These are phyloP conservation scores for Plantago major DNA, from an alignment of 257 asterid genomes.

Conservation along the genomic window DNA sequence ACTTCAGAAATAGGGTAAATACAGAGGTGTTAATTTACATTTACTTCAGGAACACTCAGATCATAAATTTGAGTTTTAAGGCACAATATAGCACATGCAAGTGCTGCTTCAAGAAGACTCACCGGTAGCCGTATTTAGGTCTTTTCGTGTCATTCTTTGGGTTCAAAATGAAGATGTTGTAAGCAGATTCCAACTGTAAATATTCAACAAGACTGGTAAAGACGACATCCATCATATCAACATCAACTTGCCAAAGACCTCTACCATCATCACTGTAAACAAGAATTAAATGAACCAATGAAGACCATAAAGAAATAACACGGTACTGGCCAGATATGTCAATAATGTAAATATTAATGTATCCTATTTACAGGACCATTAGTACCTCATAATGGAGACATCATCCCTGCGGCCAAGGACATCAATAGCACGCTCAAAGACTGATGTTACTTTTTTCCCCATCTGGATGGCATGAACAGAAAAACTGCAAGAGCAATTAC, in stretches of 20 bases:
- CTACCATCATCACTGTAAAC: slow-evolving; percentile 49
- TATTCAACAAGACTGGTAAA: slow-evolving; percentile 89
- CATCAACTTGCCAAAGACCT: slow-evolving; percentile 91
- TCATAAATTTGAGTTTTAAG: neutral
- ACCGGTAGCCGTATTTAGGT: slow-evolving; percentile 91
- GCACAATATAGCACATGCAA: slow-evolving; percentile 11
- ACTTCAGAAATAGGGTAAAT: too few relatives aligned
- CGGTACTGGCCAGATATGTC: slow-evolving; percentile 16
- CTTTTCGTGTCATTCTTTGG: slow-evolving; percentile 68
- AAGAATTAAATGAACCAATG: slow-evolving; percentile 18
- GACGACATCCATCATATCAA: slow-evolving; percentile 79
- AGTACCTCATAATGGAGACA: slow-evolving; percentile 51
- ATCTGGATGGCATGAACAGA: slow-evolving; percentile 95
- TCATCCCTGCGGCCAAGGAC: slow-evolving; percentile 84
- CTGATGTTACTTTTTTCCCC: slow-evolving; percentile 89
- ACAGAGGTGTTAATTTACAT: neutral
- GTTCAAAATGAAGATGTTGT: slow-evolving; percentile 81
- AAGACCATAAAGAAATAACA: slow-evolving; percentile 10
- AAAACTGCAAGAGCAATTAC: slow-evolving; percentile 55
- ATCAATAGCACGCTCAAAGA: slow-evolving; percentile 82
- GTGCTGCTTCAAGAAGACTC: slow-evolving; percentile 24
- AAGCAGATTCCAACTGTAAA: slow-evolving; percentile 78
- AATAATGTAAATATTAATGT: slow-evolving; percentile 8
- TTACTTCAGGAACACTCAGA: neutral
- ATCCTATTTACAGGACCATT: slow-evolving; percentile 17